A percentile compares a stretch with the other conserved stretches of the same genome.
These are phyloP conservation scores for Pseudopyrenochaeta lycopersici DNA, from an alignment of 2,329 filamentous ascomycete genomes.

Conservation along the genomic window DNA sequence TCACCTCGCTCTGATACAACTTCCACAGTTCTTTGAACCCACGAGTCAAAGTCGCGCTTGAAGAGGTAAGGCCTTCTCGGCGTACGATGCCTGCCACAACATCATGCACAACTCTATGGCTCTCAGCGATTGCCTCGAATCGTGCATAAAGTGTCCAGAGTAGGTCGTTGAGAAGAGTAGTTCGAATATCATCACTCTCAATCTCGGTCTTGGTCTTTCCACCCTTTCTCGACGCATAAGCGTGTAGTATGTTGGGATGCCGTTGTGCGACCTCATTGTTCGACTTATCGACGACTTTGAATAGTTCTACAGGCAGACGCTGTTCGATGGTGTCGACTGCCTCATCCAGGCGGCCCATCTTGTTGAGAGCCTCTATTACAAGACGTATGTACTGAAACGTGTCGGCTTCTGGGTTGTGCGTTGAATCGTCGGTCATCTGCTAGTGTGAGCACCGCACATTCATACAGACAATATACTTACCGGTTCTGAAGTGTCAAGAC, in stretches of 20 bases:
- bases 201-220: slow-evolving; percentile 68
- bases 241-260: slow-evolving; percentile 80
- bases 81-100: slow-evolving; percentile 86
- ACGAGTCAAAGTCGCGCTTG: slow-evolving; percentile 72
- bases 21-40: slow-evolving; percentile 99
- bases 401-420: slow-evolving; percentile 92
- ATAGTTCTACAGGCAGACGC: slow-evolving; percentile 90
- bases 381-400: slow-evolving; percentile 93
- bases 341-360: slow-evolving; percentile 83
- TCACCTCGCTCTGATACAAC: slow-evolving; percentile 86
- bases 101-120: slow-evolving; percentile 92
- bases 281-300: slow-evolving; percentile 91
- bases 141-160: slow-evolving; percentile 94
- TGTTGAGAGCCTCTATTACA: slow-evolving; percentile 88
- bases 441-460: slow-evolving; percentile 27
- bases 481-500: slow-evolving; percentile 61
- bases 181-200: slow-evolving; percentile 75
- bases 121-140: slow-evolving; percentile 96
- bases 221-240: slow-evolving; percentile 61
- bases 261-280: slow-evolving; percentile 93
- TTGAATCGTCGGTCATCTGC: slow-evolving; percentile 81
- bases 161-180: slow-evolving; percentile 88
- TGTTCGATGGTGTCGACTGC: slow-evolving; percentile 93
- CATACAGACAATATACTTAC: slow-evolving; percentile 23
- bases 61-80: slow-evolving; percentile 72